Percentiles rank a stretch among this genome's conserved stretches.
phyloP scores from a whole-genome alignment of 768 basidiomycete species.

The Amanita jacksonii region DNA sequence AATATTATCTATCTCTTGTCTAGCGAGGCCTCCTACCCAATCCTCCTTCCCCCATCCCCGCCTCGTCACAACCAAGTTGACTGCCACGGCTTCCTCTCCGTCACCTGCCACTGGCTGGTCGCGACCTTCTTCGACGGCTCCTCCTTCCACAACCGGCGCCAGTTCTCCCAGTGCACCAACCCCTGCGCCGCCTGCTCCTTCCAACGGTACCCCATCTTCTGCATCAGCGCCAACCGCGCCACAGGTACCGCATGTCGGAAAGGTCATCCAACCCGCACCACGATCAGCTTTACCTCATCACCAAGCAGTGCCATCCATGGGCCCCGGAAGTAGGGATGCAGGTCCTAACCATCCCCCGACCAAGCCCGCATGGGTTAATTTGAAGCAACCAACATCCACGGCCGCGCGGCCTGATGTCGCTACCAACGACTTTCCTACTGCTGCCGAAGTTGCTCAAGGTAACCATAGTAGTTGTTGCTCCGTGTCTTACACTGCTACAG shows the following conservation, averaged over 20 bases:
- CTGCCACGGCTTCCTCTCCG: constrained; percentile 50
- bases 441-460: constrained; percentile 91
- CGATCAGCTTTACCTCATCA: constrained; percentile 28
- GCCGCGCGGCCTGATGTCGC: constrained; percentile 32
- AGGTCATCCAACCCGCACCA: constrained; percentile 61
- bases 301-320: constrained; percentile 22
- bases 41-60: constrained; percentile 58
- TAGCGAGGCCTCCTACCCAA: constrained; percentile 52
- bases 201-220: constrained; percentile 21
- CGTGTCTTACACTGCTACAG: constrained; percentile 5
- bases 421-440: constrained; percentile 85
- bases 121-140: constrained; percentile 63
- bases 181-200: constrained; percentile 27
- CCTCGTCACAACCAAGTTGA: constrained; percentile 82
- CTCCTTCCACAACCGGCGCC: constrained; percentile 34
- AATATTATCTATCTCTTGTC: too few relatives aligned
- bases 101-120: constrained; percentile 67
- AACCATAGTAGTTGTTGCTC: constrained; percentile 16
- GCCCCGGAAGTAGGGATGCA: constrained; percentile 13
- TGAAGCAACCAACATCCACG: constrained; percentile 32
- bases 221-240: constrained; percentile 27
- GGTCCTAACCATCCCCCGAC: not conserved
- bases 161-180: constrained; percentile 38
- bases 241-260: constrained; percentile 49
- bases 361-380: constrained; percentile 69